These are phyloP conservation scores for Dictyostelium discoideum DNA, from an alignment of 78 protist genomes.

Conservation along the genomic window dicty_2.7 NC_007089.4:1704501-1705000, in stretches of 20 bases:
- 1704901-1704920: background rate
- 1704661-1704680: background rate
- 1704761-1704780: conserved; percentile 68
- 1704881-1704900: background rate
- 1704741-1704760: conserved; percentile 73
- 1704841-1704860: conserved; percentile 72
- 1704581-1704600: background rate
- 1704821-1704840: conserved; percentile 81
- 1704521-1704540: conserved; percentile 74
- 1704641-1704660: background rate
- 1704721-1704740: conserved; percentile 57
- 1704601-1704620: background rate
- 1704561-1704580: background rate
- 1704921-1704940: background rate
- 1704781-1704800: conserved; percentile 72
- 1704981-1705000: background rate
- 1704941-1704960: background rate
- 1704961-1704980: background rate
- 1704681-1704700: conserved; percentile 61
- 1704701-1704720: conserved; percentile 42
- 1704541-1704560: conserved; percentile 53
- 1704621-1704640: background rate
- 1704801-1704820: conserved; percentile 47
- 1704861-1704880: conserved; percentile 75
- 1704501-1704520: conserved; percentile 58